Conservation (phyloP, 2,329 filamentous ascomycete species). For the Cercospora zeae-maydis region DNA sequence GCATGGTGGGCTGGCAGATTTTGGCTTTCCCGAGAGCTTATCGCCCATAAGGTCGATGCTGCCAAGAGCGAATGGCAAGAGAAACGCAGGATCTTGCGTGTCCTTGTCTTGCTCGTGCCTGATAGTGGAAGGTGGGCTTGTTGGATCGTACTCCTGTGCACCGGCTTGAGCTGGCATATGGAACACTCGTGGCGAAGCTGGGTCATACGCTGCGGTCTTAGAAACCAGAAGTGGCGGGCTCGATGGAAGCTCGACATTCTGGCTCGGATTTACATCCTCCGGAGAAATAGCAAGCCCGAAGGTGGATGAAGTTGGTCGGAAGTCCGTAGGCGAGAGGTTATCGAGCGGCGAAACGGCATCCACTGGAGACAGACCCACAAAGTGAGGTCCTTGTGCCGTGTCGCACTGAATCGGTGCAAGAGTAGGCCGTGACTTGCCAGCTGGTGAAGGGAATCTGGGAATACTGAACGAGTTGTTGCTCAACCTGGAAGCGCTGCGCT, state of each 20-base stretch:
- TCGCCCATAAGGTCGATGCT: constrained; percentile 11
- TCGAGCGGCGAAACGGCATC: constrained; percentile 17
- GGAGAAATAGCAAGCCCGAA: constrained; percentile 22
- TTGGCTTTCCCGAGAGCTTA: constrained; percentile 9
- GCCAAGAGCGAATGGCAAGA: constrained; percentile 22
- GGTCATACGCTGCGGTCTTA: constrained; percentile 29
- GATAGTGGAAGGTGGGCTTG: constrained; percentile 25
- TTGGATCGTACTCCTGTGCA: constrained; percentile 32
- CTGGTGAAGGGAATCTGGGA: constrained; percentile 37
- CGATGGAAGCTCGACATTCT: constrained; percentile 23
- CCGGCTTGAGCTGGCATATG: constrained; percentile 16
- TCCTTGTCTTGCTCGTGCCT: constrained; percentile 4
- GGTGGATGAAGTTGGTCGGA: constrained; percentile 17
- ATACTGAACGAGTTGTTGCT: constrained; percentile 33
- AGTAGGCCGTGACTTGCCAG: constrained; percentile 21
- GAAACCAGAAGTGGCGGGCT: constrained; percentile 29
- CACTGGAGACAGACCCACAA: constrained; percentile 16
- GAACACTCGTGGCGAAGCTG: constrained; percentile 26
- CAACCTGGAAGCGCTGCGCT: background rate
- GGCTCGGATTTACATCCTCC: constrained; percentile 6
- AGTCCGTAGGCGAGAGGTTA: constrained; percentile 10
- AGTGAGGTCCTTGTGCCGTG: constrained; percentile 27
- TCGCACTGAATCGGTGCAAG: constrained; percentile 15
- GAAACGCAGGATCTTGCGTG: constrained; percentile 4
- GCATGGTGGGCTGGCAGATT: constrained; percentile 36